Conservation (phyloP, 176 grass and related monocot species). For the Aegilops umbellulata region DNA sequence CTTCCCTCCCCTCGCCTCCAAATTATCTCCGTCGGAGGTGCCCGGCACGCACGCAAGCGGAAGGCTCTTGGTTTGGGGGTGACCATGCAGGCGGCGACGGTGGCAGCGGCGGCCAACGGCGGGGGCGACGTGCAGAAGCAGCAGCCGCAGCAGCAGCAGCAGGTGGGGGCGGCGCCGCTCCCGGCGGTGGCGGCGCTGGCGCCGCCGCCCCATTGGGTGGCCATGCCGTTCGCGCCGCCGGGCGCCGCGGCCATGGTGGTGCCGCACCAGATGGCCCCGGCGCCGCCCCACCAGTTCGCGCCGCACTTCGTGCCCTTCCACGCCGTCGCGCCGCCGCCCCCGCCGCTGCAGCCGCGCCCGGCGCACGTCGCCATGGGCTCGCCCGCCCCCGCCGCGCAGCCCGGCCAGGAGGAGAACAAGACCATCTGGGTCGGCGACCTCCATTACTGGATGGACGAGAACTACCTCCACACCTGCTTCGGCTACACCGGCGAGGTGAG, state of each 20-base stretch:
- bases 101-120: constrained; percentile 37
- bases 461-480: constrained; percentile 95
- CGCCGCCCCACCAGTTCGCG: constrained; percentile 76
- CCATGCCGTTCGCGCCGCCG: constrained; percentile 59
- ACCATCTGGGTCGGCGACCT: constrained; percentile 98
- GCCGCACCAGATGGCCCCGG: constrained; percentile 77
- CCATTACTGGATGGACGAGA: constrained; percentile 99
- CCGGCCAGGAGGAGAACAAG: constrained; percentile 86
- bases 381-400: constrained; percentile 33
- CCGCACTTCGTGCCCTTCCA: constrained; percentile 84
- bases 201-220: constrained; percentile 52
- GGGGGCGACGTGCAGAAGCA: constrained; percentile 48
- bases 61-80: neutral
- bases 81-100: constrained; percentile 65
- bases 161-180: constrained; percentile 32
- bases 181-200: constrained; percentile 19
- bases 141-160: constrained; percentile 35
- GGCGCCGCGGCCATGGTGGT: constrained; percentile 70
- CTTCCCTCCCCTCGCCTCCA: constrained; percentile 31
- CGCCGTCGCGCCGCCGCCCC: constrained; percentile 40
- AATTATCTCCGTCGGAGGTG: constrained; percentile 2
- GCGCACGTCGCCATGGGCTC: constrained; percentile 22
- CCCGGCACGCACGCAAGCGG: neutral
- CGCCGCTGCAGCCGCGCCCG: constrained; percentile 7
- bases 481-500: constrained; percentile 90